Base-by-base conservation (phyloP, 2,329 filamentous ascomycete species). In the Dactylellina leptospora region DNA sequence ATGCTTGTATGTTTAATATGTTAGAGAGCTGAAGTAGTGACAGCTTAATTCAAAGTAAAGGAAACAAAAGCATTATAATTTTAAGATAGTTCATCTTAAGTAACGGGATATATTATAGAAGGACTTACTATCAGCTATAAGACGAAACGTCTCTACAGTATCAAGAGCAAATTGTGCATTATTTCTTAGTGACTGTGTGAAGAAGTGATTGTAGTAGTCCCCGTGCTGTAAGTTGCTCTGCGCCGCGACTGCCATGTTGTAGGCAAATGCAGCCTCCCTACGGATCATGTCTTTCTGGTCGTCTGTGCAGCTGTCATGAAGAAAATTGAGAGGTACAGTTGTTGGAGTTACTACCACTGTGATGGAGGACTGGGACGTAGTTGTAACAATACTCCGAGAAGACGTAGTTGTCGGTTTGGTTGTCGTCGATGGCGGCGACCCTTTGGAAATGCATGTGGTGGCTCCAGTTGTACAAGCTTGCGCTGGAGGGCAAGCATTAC, bases 1-100 rank as follows among this genome's bases (percentile, higher is more conserved):
- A 38, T 38, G 33, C 33, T 38, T 38, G 33, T 38, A 38, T 38
- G 33, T 38, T 38, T 38, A 38, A 38, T 38, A 38, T 38, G 33
- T 38, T 38, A 38, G 33, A 38, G 33, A 38, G 33, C 33, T 38
- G 33, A 38, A 38, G 33, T 38, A 38, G 33, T 38, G 33, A 38
- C 33, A 38, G 33, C 33, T 38, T 38, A 11, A 38, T 38, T 38
- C 33, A 38, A 38, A 38, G 33, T 38, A 38, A 38, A 38, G 33
- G 33, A 38, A 38, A 38, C 3, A 38, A 38, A 38, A 38, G 33
- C 33, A 38, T 38, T 38, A 38, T 38, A 38, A 38, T 38, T 38
- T 38, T 38, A 38, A 38, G 33, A 38, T 38, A 38, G 33, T 38
- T 38, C 33, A 38, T 38, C 33, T 38, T 38, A 38, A 38, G 33